Percentiles rank a stretch among this genome's conserved stretches.
phyloP scores from a whole-genome alignment of 306 rosid genomes.

The Ziziphus jujuba region DNA sequence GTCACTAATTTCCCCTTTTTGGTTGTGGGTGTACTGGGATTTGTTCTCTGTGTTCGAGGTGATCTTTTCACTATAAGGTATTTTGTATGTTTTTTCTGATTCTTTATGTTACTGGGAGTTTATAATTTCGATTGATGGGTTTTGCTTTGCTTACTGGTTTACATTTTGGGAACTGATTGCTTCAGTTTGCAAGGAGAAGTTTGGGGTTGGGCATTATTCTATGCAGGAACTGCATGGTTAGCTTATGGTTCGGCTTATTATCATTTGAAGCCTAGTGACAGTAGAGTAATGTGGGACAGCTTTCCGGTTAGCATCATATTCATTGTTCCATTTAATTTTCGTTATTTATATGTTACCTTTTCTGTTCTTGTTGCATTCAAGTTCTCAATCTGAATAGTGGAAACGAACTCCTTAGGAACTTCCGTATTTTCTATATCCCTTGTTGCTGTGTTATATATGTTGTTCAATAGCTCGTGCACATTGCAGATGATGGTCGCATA shows the following conservation, averaged over 20 bases:
- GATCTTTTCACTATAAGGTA: conserved; percentile 55
- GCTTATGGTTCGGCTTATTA: conserved; percentile 73
- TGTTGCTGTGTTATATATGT: background rate
- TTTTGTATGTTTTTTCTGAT: conserved; percentile 10
- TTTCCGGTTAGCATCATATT: conserved; percentile 48
- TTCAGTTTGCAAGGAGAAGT: conserved; percentile 41
- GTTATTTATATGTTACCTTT: conserved; percentile 11
- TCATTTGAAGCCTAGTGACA: conserved; percentile 55
- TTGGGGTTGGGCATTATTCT: conserved; percentile 55
- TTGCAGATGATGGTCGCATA: conserved; percentile 66
- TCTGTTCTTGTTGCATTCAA: background rate
- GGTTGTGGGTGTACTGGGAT: conserved; percentile 67
- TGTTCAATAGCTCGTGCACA: conserved; percentile 19
- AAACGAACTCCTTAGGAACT: background rate
- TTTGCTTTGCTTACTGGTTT: conserved; percentile 20
- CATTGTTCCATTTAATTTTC: conserved; percentile 6
- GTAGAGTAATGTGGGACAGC: conserved; percentile 55
- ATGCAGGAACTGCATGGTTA: conserved; percentile 46
- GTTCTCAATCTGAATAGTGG: background rate
- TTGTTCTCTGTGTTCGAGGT: conserved; percentile 53
- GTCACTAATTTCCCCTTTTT: conserved; percentile 69
- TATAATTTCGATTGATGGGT: conserved; percentile 25
- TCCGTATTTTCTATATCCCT: background rate
- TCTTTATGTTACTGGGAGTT: background rate
- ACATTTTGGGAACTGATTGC: conserved; percentile 12